Base-by-base conservation (phyloP, 768 basidiomycete species). In the Hysterangium stoloniferum region DNA sequence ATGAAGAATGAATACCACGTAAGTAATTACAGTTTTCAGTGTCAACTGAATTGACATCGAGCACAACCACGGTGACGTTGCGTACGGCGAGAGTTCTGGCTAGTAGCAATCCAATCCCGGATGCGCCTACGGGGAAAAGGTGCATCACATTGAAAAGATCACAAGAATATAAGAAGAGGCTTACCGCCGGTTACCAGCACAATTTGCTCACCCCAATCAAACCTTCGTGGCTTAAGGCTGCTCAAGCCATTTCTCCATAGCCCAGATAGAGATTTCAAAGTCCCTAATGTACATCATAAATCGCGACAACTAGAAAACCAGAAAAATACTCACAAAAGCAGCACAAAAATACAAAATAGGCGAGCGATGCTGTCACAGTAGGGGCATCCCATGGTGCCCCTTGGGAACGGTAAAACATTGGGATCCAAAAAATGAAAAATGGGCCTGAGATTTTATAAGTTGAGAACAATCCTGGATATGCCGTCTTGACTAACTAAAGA, bases 181-280 rank as follows among this genome's bases (percentile, higher is more conserved):
- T 41, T 53, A 87, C 92, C 94, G 46, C 95, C 95, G 6, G 95
- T 97, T 51, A 98, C 73, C 33, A 97, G 71, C 4, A 97, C 82
- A 49, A 95, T 79, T 66, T 97, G 89, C 40, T 92, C 81, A 38
- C 76, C 77, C 95, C 94, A 97, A 57, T 92, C 80, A 25, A 92
- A 64, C 32, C 68, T 74, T 12, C 68, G 62, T 2, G 83, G 79
- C 0, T 75, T 71, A 53, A 79, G 80, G 20, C 91, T 64, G 56
- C 71, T 80, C 25, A 77, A 77, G 63, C 86, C 82, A 59, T 89
- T 92, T 48, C 86, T 75, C 63, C 89, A 87, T 40, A 88, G 58
- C 41, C 69, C 72, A 19, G 87, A 86, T 52, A 75, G 71, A 82
- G 86, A 87, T 56, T 74, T 80, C 15, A 82, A 55, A 48, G 76